Evolutionary conservation across 1,284 basidiomycete species (phyloP).

Genomic region (Ustilago hordei): DNA sequence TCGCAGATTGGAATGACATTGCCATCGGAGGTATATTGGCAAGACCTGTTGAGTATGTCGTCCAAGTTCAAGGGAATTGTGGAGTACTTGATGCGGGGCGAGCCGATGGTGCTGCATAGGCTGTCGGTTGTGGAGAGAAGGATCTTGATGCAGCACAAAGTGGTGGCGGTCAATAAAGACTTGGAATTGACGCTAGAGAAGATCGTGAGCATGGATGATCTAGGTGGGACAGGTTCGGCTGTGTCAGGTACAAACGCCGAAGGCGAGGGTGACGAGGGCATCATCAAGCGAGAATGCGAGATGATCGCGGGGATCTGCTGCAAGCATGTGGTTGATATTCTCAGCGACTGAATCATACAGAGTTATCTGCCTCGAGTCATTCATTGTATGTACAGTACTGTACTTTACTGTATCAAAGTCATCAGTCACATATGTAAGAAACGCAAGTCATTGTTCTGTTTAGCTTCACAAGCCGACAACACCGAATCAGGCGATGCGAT

Average conservation of each 20-base stretch:
- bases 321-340: conserved; percentile 33
- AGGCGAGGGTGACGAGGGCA: conserved; percentile 5
- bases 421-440: neutral
- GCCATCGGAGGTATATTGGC: conserved; percentile 15
- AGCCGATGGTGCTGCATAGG: neutral
- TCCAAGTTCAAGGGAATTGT: conserved; percentile 1
- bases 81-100: conserved; percentile 6
- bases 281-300: conserved; percentile 26
- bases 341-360: conserved; percentile 14
- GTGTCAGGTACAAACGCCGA: neutral
- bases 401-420: neutral
- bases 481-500: neutral
- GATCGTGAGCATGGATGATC: conserved; percentile 19
- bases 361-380: neutral
- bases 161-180: conserved; percentile 14
- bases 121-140: conserved; percentile 6
- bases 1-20: neutral
- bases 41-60: conserved; percentile 10
- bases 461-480: neutral
- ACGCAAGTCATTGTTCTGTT: neutral
- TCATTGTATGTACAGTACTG: neutral
- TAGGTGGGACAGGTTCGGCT: neutral
- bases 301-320: conserved; percentile 36
- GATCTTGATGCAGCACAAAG: conserved; percentile 15
- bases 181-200: conserved; percentile 28